A percentile compares a stretch with the other conserved stretches of the same genome.
phyloP scores from a whole-genome alignment of 140 eudicot genomes.

The Erigeron philadelphicus region DNA sequence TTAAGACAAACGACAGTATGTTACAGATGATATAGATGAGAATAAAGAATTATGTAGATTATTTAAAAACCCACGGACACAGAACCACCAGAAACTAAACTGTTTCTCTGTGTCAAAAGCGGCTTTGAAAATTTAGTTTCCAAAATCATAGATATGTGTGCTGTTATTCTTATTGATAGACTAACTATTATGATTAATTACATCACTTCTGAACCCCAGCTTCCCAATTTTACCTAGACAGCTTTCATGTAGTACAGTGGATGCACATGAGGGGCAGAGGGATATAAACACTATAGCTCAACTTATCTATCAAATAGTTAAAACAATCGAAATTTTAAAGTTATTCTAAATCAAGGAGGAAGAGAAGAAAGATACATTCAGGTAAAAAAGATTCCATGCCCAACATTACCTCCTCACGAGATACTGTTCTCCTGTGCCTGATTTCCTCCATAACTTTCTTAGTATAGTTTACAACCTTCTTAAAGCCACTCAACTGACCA shows the following conservation, averaged over 20 bases:
- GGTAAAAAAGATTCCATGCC: not conserved
- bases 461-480: constrained; percentile 90
- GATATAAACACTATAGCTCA: constrained; percentile 12
- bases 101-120: not conserved
- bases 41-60: too few species aligned
- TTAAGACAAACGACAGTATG: not conserved
- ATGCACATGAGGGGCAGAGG: constrained; percentile 1
- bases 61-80: not conserved
- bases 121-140: not conserved
- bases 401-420: constrained; percentile 88
- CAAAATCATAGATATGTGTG: not conserved
- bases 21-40: not conserved
- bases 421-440: constrained; percentile 69
- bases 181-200: not conserved
- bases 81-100: not conserved
- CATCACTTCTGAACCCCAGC: not conserved
- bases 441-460: constrained; percentile 84
- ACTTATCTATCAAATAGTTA: constrained; percentile 20
- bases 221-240: not conserved
- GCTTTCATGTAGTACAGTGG: constrained; percentile 8
- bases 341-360: not conserved
- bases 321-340: not conserved
- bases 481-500: constrained; percentile 87
- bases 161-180: not conserved
- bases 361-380: not conserved